These are phyloP conservation scores for Blastocystis sp. DNA, from an alignment of 352 stramenopile genomes.

Conservation along the genomic window DNA sequence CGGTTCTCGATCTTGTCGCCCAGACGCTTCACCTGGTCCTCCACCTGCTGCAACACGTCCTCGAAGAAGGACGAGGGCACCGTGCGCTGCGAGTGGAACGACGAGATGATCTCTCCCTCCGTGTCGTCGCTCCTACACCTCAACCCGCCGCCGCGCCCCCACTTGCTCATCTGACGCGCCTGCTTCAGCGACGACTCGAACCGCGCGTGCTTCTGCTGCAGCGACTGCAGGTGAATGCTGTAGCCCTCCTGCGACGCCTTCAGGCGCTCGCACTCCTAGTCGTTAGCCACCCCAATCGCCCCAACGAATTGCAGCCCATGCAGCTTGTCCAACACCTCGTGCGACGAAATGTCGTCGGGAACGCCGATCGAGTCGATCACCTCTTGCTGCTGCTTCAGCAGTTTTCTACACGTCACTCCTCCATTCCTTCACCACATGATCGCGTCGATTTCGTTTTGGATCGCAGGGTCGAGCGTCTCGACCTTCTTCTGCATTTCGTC, in stretches of 20 bases:
- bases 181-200: conserved; percentile 25
- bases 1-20: conserved; percentile 51
- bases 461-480: neutral
- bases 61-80: conserved; percentile 31
- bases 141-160: neutral
- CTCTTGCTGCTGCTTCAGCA: conserved; percentile 25
- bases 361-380: conserved; percentile 19
- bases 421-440: neutral
- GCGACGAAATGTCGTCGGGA: neutral
- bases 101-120: neutral
- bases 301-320: conserved; percentile 20
- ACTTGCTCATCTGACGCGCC: neutral
- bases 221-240: neutral
- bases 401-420: neutral
- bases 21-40: neutral
- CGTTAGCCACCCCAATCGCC: neutral
- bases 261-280: conserved; percentile 48
- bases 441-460: neutral
- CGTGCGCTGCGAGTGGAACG: neutral
- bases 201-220: neutral
- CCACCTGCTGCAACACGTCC: conserved; percentile 38
- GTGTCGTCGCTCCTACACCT: neutral
- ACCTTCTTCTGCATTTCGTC: conserved; percentile 30
- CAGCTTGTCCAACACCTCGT: neutral
- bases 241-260: conserved; percentile 25